A percentile compares a stretch with the other conserved stretches of the same genome.
phyloP scores from a whole-genome alignment of 2,329 filamentous ascomycete species.

The Kalmusia sp. region DNA sequence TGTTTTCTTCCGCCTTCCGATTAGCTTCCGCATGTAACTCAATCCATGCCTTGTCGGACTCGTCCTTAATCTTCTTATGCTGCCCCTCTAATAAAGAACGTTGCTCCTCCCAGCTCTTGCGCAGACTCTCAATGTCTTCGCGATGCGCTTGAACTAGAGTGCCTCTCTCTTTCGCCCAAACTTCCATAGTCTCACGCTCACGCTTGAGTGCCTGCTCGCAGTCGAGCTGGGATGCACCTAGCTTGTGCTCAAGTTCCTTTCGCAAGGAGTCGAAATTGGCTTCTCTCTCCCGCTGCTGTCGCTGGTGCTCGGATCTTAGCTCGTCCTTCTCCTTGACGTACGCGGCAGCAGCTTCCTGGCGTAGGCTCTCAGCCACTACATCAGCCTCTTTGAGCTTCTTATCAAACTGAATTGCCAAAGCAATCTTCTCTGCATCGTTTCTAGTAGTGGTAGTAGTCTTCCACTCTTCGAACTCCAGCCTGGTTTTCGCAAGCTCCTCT shows the following conservation, averaged over 20 bases:
- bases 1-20: conserved; percentile 43
- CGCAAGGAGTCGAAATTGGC: conserved; percentile 50
- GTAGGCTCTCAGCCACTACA: conserved; percentile 56
- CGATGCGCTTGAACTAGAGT: conserved; percentile 50
- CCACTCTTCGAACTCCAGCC: conserved; percentile 52
- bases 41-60: conserved; percentile 55
- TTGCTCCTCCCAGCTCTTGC: conserved; percentile 60
- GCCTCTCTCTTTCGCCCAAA: conserved; percentile 55
- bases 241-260: conserved; percentile 52
- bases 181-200: conserved; percentile 54
- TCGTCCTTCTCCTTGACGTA: conserved; percentile 44
- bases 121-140: conserved; percentile 58
- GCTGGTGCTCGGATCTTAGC: conserved; percentile 39
- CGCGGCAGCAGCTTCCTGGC: conserved; percentile 51
- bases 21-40: conserved; percentile 46
- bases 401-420: conserved; percentile 48
- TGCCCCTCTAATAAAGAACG: conserved; percentile 51
- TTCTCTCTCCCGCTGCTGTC: conserved; percentile 48
- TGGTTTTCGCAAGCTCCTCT: conserved; percentile 43
- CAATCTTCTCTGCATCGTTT: conserved; percentile 48
- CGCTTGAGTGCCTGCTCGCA: conserved; percentile 55
- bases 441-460: conserved; percentile 46
- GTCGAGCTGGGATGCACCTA: conserved; percentile 48
- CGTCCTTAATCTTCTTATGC: conserved; percentile 49
- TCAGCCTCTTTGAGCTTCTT: conserved; percentile 55